Base-by-base conservation (phyloP, 169 alveolate species). In the Plasmodium yoelii region DNA sequence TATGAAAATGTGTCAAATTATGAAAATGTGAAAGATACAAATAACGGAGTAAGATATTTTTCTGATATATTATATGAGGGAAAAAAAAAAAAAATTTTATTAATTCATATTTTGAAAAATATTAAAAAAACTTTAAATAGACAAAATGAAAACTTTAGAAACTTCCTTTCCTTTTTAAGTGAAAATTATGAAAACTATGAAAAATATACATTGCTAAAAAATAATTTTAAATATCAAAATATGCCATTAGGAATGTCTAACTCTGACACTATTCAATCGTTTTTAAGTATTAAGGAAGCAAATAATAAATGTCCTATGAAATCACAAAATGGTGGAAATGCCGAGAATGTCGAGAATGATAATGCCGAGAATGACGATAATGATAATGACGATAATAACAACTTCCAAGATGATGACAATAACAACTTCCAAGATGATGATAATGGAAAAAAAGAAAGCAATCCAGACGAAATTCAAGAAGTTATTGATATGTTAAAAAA, bases 171-270 rank as follows among this genome's bases (percentile, higher is more conserved):
- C 5, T 82, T 67, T 42, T 19, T 82, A 19, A 82, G 90, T 82
- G 90, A 82, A 67, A 51, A 59, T 28, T 82, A 82, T 67, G 65
- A 39, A 10, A 82, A 70, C 6, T 82, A 82, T 60, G 90, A 82
- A 67, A 49, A 56, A 28, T 65, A 55, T 24, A 0, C 44, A 4
- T 42, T n/a, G 2, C 1, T 18, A 19, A 53, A 34, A 26, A 71
- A 13, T 19, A 59, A 46, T 28, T 39, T 57, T 22, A 34, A 1
- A 3, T 34, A 34, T 34, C 5, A 6, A 34, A 51, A 46, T 3
- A 22, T 18, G 12, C 19, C 26, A 13, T 13, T 12, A 28, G 18
- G 53, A 9, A 56, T 15, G 2, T 63, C 28, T 9, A 47, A 19
- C 26, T 22, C 8, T 7, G 8, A 18, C 1, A 46, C 64, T 19